Evolutionary conservation across 2,329 filamentous ascomycete genomes (phyloP), one percentile per base, ranked within the genome.

Genomic region (Neonectria faginata): DNA sequence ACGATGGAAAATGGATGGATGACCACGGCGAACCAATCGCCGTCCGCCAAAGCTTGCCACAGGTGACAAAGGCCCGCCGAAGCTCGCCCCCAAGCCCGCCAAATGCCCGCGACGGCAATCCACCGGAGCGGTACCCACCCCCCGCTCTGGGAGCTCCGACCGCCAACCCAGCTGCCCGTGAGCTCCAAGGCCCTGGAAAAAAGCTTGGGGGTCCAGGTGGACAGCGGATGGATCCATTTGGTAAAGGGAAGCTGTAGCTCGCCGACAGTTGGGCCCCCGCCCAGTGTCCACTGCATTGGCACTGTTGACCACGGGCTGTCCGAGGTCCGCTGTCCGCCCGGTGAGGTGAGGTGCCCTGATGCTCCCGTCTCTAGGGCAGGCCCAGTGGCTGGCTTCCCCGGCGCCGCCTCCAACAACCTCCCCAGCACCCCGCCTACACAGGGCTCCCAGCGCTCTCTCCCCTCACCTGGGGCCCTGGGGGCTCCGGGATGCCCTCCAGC

Each of bases 1-100:
- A 66, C 69, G 71, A 73, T 72, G 60, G 41, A 62, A 69, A 67
- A 68, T 71, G 66, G 64, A 70, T 54, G 64, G 50, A 65, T 65
- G 64, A 65, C 65, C 50, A 33, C 36, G 36, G 51, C 54, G 59
- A 44, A 20, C 71, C 71, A 73, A 73, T 73, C 60, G 61, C 22
- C 64, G 63, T 48, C 57, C 62, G 61, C 48, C 55, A 36, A 56
- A 62, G 64, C 64, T 66, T 57, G 45, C 22, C 25, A 29, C 36
- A 39, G 14, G 36, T 39, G 36, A 39, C 36, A 39, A n/a, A 50
- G 25, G 45, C 45, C 16, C 69, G 62, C 69, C 58, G 57, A 57
- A 60, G 69, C 66, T 64, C n/a, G 39, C 66, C 67, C n/a, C 16
- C 39, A 41, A 41, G 39, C 39, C 39, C 39, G 39, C 39, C n/a